Evolutionary conservation across 2,329 filamentous ascomycete genomes (phyloP).

Genomic region (Penicillium sp.): DNA sequence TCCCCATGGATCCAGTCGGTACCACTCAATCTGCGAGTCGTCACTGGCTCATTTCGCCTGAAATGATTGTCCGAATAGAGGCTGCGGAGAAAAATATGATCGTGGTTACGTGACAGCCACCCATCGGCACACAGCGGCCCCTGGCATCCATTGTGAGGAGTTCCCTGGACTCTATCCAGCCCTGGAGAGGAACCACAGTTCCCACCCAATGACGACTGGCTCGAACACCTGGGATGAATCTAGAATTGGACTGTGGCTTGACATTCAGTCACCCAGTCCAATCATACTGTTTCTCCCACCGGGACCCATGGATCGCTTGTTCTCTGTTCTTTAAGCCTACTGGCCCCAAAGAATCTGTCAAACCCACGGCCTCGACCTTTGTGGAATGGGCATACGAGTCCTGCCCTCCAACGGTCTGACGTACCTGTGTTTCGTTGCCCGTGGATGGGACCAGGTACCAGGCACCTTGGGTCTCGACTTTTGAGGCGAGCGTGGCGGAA

Average conservation of each 20-base stretch:
- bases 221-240: not conserved
- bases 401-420: not conserved
- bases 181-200: not conserved
- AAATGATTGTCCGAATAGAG: not conserved
- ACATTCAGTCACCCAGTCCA: not conserved
- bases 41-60: no score
- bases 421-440: conserved; percentile 1
- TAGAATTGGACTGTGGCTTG: not conserved
- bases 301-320: not conserved
- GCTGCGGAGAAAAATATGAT: not conserved
- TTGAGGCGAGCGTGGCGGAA: conserved; percentile 10
- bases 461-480: conserved; percentile 1
- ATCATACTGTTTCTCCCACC: not conserved
- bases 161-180: not conserved
- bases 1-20: not conserved
- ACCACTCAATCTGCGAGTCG: no score
- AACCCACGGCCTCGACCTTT: conserved; percentile 3
- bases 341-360: not conserved
- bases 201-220: conserved; percentile 1
- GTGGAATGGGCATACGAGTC: not conserved
- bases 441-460: conserved; percentile 4
- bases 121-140: not conserved
- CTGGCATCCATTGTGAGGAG: not conserved
- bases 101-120: not conserved
- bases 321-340: not conserved